Conservation (phyloP, 768 basidiomycete genomes). For the Phylloporus sp. region DNA sequence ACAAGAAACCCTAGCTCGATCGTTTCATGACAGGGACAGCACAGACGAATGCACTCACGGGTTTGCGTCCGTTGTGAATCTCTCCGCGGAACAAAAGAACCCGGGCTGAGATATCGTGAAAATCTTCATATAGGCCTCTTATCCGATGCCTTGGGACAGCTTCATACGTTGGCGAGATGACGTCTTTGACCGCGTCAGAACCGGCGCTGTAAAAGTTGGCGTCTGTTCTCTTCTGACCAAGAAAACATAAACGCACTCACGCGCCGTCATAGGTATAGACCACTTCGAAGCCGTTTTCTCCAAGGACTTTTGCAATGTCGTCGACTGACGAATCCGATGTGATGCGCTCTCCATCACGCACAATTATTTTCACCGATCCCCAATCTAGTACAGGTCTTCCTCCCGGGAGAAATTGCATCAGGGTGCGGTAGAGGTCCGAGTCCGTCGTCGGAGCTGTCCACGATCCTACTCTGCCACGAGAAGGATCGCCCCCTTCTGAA, state of each 20-base stretch:
- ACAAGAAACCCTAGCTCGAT: conserved; percentile 27
- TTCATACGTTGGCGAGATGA: conserved; percentile 31
- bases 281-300: conserved; percentile 37
- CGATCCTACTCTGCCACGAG: conserved; percentile 15
- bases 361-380: conserved; percentile 16
- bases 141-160: conserved; percentile 31
- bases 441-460: conserved; percentile 13
- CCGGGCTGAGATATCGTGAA: conserved; percentile 26
- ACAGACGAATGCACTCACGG: conserved; percentile 22
- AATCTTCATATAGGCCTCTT: conserved; percentile 39
- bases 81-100: conserved; percentile 40
- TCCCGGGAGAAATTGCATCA: conserved; percentile 10
- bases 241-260: conserved; percentile 28
- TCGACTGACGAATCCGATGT: conserved; percentile 22
- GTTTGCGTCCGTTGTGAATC: conserved; percentile 35
- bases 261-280: conserved; percentile 37
- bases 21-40: neutral
- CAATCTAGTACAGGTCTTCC: conserved; percentile 23
- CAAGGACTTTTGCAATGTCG: conserved; percentile 30
- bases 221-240: neutral
- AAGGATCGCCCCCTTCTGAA: conserved; percentile 10
- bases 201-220: conserved; percentile 30
- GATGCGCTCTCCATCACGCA: conserved; percentile 20
- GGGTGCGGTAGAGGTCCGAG: conserved; percentile 16
- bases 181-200: conserved; percentile 37